Evolutionary conservation across 371 early-diverging fungal genomes (phyloP), one percentile per base, ranked within the genome.

Genomic region (Mortierella sp.): DNA sequence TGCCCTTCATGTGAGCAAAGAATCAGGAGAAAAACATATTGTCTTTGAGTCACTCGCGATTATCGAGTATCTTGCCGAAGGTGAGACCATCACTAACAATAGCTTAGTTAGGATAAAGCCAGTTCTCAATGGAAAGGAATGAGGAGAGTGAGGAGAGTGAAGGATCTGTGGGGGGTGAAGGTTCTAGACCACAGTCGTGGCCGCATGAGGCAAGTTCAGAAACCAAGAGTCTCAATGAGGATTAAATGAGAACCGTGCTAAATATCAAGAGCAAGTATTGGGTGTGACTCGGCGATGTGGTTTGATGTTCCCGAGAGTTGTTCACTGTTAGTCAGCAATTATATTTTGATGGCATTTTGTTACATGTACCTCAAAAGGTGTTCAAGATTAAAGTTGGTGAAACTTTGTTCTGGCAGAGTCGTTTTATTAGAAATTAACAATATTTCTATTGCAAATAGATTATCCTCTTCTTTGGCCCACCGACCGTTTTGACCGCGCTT

Each of bases 11-110:
- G 66, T 71, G 2, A n/a, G 26, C 9, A 64, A 64, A n/a, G 54
- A 62, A 6, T 54, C 58, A 7, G 75, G 79, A 35, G 75, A 75
- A 35, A 74, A 31, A 8, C 78, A 77, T 22, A 78, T 83, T 23
- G 59, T 83, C 28, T 77, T 77, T 62, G 83, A 83, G 63, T 62
- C 68, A 13, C 42, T 83, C 23, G 83, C 78, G 2, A 83, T 83
- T 31, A 29, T 83, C 53, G 83, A 83, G 42, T 83, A 71, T 53
- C 61, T 83, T 8, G 71, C 71, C 29, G 83, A 83, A 74, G 82
- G 82, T 82, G 66, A 66, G 64, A 29, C 31, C 17, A 70, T 22
- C 9, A 13, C 17, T 40, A 45, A 45, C 43, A 29, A 15, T 2
- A 28, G 15, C 3, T 57, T 17, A 29, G 12, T 23, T 32, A 15